Evolutionary conservation across 768 basidiomycete genomes (phyloP), one percentile per base, ranked within the genome.

Genomic region (Trametes punicea): DNA sequence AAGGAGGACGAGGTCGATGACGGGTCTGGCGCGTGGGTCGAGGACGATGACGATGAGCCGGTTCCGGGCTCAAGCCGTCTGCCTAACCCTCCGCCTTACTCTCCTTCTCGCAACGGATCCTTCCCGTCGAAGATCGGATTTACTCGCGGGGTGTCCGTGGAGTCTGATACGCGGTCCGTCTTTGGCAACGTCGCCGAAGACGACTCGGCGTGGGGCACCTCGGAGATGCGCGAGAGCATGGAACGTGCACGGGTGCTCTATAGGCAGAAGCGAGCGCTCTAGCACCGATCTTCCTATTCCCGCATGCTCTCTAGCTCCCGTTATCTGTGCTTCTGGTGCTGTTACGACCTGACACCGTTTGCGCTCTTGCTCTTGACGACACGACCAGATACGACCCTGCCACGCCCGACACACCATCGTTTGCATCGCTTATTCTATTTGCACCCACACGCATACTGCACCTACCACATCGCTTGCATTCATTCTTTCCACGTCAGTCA

Each of bases 1-100:
- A 75, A 83, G 53, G 87, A 89, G 61, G 89, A 90, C 55, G 84
- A 85, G 62, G 80, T 84, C 3, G 90, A 91, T 58, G 89, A 91
- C 64, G 90, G 87, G 2, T 77, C 75, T 6, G 88, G 81, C 7
- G 77, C 74, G 2, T 93, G 90, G 90, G 84, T 85, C 54, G 89
- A 90, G 51, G 85, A 87, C 39, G 77, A 75, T 25, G 70, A 69
- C 11, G 41, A 57, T 7, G 29, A 52, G 25, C 30, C 57, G n/a
- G 29, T 40, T n/a, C 45, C 58, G 2, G 46, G 65, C 15, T 68
- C 68, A 21, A 61, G 62, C 33, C 64, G 65, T 20, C 53, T 59
- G 20, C 55, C 40, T 48, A 62, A 46, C 65, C 39, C 69, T 39
- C 44, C 66, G 49, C 45, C 67, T 66, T 31, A 63, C 62, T 56